Evolutionary conservation across 345 rosid genomes (phyloP), one percentile per base, ranked within the genome.

Genomic region (Rhodamnia rubescens): DNA sequence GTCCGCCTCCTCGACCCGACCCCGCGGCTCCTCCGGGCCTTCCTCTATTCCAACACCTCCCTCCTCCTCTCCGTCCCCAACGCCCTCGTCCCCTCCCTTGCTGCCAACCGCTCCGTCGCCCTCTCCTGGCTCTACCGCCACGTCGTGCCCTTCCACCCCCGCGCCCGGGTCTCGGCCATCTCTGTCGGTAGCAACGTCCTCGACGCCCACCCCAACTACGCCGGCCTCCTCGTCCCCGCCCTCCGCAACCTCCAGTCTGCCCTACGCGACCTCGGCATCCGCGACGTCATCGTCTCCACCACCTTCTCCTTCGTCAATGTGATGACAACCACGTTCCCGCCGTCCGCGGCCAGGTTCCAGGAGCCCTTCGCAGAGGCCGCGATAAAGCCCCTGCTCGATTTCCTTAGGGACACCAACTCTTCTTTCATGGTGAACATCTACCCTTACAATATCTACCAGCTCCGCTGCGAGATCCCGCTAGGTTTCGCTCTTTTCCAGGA

Each of bases 401-500:
- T 94, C 90, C 85, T 97, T 54, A 91, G 90, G 20, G 92, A 90
- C 26, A 93, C 96, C 0, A 97, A 94, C 81, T 97, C 99, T 0
- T 94, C 96, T 10, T 95, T 97, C 91, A 86, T 94, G 87, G 88
- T 97, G 78, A 97, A 95, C 80, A 86, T 97, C 83, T 95, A 91
- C 58, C 99, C 99, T 3, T 97, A 97, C 91, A 94, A 95, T 84
- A 83, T 95, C 88, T 97, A 94, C 84, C 87, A 96, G 6, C 87
- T 94, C 20, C 90, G 91, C 91, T 82, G 90, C 53, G 95, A 94
- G 86, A 93, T 94, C 44, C 99, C 99, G 0, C 55, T 97, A 0
- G 99, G 98, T 12, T 97, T 95, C 75, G 96, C 99, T 44, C 85
- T 97, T 53, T 97, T 97, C 84, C 94, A 97, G 87, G 95, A 94